Evolutionary conservation across 2,329 filamentous ascomycete species (phyloP).

Genomic region (Tolypocladium endophyticum): DNA sequence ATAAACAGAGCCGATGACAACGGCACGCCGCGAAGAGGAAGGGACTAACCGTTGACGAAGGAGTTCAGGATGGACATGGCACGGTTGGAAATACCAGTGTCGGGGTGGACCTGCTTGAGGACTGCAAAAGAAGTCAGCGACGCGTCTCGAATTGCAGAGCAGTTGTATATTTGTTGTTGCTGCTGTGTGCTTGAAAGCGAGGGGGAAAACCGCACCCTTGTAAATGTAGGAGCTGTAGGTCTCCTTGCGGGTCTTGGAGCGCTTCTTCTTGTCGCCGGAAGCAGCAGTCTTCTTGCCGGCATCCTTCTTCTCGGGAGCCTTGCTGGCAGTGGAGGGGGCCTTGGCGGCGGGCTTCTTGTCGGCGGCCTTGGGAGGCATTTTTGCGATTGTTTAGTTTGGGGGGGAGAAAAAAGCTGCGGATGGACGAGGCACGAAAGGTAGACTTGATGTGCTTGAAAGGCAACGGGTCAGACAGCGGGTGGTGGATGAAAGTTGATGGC

Average conservation of each 20-base stretch:
- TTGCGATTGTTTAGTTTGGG: slow-evolving; percentile 23
- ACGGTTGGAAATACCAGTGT: slow-evolving; percentile 99
- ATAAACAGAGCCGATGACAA: background rate
- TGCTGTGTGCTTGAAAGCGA: background rate
- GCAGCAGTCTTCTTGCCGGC: slow-evolving; percentile 99
- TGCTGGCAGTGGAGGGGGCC: slow-evolving; percentile 67
- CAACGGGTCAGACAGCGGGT: slow-evolving; percentile 22
- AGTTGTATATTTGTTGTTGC: background rate
- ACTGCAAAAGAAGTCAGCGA: slow-evolving; percentile 42
- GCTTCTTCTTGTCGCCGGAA: slow-evolving; percentile 99
- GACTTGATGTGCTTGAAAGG: slow-evolving; percentile 6
- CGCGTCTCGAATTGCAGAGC: background rate
- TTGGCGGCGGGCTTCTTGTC: slow-evolving; percentile 99
- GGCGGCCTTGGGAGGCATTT: slow-evolving; percentile 97
- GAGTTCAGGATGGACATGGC: slow-evolving; percentile 99
- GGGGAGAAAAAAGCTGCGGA: slow-evolving; percentile 4
- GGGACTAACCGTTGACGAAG: slow-evolving; percentile 83
- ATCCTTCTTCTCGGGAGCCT: slow-evolving; percentile 91
- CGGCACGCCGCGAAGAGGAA: background rate
- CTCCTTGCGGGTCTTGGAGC: slow-evolving; percentile 99
- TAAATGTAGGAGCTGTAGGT: slow-evolving; percentile 99
- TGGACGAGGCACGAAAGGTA: background rate
- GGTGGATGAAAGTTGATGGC: slow-evolving; percentile 33
- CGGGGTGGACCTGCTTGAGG: slow-evolving; percentile 99
- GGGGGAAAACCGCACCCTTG: slow-evolving; percentile 60